Percentiles rank a stretch among this genome's conserved stretches.
These are phyloP conservation scores for Colletotrichum eleusines DNA, from an alignment of 2,329 filamentous ascomycete species.

Conservation along the genomic window DNA sequence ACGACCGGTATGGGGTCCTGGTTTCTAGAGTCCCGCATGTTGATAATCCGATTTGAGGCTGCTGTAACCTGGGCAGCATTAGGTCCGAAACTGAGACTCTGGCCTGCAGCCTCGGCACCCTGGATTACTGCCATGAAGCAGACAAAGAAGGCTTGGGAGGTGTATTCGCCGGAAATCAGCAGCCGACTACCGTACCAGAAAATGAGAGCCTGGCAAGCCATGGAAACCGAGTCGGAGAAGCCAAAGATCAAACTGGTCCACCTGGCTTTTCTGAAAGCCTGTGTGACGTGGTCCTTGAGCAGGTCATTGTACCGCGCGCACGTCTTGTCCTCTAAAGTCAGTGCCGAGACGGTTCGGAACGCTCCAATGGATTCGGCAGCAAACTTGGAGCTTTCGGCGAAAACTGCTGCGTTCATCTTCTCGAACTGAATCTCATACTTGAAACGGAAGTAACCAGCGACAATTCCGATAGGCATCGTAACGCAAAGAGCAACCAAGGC, in stretches of 20 bases:
- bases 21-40: constrained; percentile 59
- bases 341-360: constrained; percentile 77
- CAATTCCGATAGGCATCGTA: constrained; percentile 63
- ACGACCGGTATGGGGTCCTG: constrained; percentile 48
- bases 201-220: constrained; percentile 73
- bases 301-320: constrained; percentile 70
- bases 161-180: constrained; percentile 63
- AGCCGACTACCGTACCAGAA: constrained; percentile 77
- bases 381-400: constrained; percentile 79
- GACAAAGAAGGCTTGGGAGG: constrained; percentile 62
- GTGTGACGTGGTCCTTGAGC: constrained; percentile 68
- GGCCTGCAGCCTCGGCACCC: constrained; percentile 74
- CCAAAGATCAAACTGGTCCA: constrained; percentile 75
- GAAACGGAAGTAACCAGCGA: constrained; percentile 63
- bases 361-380: constrained; percentile 80
- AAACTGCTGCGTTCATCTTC: constrained; percentile 75
- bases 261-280: constrained; percentile 71
- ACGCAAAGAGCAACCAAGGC: constrained; percentile 75
- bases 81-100: constrained; percentile 75
- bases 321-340: constrained; percentile 78
- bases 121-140: constrained; percentile 76
- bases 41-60: constrained; percentile 71
- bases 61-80: constrained; percentile 71
- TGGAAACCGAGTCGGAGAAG: constrained; percentile 74
- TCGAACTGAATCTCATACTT: constrained; percentile 76